phyloP scores from a whole-genome alignment of 495 filamentous ascomycete genomes.

The Endocarpon pusillum region DNA sequence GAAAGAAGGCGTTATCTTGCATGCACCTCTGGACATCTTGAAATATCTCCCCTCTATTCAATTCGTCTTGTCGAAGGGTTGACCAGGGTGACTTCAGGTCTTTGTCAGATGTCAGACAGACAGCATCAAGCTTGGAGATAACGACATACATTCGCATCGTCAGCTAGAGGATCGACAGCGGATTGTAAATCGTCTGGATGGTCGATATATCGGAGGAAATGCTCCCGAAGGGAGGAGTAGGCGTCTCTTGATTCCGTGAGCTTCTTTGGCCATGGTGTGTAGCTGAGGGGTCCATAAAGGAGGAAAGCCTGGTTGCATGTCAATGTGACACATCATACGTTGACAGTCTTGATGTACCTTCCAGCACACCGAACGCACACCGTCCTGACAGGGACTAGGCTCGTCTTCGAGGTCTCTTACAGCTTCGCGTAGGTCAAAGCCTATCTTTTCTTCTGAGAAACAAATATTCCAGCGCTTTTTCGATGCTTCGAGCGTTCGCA shows the following conservation, averaged over 20 bases:
- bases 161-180: conserved; percentile 66
- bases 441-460: conserved; percentile 39
- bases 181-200: conserved; percentile 65
- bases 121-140: conserved; percentile 3
- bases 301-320: conserved; percentile 47
- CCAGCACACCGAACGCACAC: conserved; percentile 83
- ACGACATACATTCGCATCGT: conserved; percentile 56
- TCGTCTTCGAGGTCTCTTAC: conserved; percentile 37
- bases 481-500: conserved; percentile 47
- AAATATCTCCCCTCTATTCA: conserved; percentile 71
- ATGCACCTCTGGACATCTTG: conserved; percentile 90
- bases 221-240: conserved; percentile 53
- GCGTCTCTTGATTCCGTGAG: conserved; percentile 52
- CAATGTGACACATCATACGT: conserved; percentile 4
- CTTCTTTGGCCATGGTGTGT: conserved; percentile 47
- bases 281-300: conserved; percentile 53
- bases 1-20: conserved; percentile 85
- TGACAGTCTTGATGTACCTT: conserved; percentile 38
- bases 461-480: conserved; percentile 23
- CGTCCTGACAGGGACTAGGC: conserved; percentile 44
- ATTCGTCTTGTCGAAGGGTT: conserved; percentile 65
- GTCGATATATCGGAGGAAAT: conserved; percentile 63
- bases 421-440: conserved; percentile 47
- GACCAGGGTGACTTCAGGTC: conserved; percentile 71
- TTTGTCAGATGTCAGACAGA: conserved; percentile 25